Percentiles rank a stretch among this genome's conserved stretches.
Evolutionary conservation across 495 filamentous ascomycete species (phyloP).

Genomic region (Amphirosellinia nigrospora): DNA sequence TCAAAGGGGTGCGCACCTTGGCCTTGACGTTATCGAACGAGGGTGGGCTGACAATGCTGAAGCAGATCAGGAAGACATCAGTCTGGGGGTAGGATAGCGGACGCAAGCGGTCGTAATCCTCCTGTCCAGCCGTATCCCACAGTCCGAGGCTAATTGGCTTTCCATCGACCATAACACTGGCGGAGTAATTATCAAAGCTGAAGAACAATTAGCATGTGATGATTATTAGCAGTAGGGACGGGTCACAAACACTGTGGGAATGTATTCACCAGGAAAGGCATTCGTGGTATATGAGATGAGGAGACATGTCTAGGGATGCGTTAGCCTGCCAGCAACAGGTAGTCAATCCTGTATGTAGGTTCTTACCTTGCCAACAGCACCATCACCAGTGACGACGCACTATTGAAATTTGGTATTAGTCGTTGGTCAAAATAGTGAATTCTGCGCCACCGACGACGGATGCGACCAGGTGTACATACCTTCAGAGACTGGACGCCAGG

Average conservation of each 20-base stretch:
- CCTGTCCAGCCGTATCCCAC: constrained; percentile 99
- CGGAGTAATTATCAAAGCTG: constrained; percentile 99
- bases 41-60: constrained; percentile 95
- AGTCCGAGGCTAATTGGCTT: constrained; percentile 95
- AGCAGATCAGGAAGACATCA: constrained; percentile 97
- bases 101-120: constrained; percentile 95
- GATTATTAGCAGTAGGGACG: constrained; percentile 20
- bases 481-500: constrained; percentile 64
- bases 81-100: constrained; percentile 98
- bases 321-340: constrained; percentile 37
- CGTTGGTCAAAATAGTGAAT: constrained; percentile 21
- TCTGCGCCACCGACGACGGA: not conserved
- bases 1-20: constrained; percentile 65
- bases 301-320: constrained; percentile 82
- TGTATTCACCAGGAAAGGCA: constrained; percentile 98
- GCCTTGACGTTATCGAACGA: constrained; percentile 98
- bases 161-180: constrained; percentile 97
- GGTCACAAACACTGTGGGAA: constrained; percentile 90
- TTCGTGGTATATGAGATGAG: constrained; percentile 99
- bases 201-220: constrained; percentile 39
- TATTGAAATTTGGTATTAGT: constrained; percentile 48
- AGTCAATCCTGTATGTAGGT: constrained; percentile 22
- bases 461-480: constrained; percentile 44
- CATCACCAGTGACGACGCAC: constrained; percentile 99
- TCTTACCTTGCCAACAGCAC: constrained; percentile 95